Evolutionary conservation across 176 grass and related monocot species (phyloP).

Genomic region (Miscanthus lutarioriparius): DNA sequence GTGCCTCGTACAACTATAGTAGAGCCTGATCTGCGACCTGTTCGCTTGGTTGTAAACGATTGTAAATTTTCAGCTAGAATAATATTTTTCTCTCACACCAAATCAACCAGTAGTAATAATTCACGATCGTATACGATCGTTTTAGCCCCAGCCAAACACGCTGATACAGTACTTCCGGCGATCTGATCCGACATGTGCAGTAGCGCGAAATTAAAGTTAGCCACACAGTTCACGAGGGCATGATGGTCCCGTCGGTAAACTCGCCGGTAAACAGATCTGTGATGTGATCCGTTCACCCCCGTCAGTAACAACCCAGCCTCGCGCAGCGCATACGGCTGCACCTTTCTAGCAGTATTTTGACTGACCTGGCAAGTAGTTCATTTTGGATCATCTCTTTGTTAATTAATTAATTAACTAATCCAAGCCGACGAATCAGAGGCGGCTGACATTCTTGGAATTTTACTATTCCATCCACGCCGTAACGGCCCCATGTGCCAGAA

Average conservation of each 20-base stretch:
- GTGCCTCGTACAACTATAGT: no score
- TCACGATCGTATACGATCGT: no score
- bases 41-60: no score
- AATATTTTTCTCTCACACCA: no score
- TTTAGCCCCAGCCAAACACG: no score
- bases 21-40: no score
- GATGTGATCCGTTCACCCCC: not conserved
- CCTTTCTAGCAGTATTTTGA: not conserved
- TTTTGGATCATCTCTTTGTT: not conserved
- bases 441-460: slow-evolving; percentile 47
- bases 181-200: not conserved
- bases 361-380: not conserved
- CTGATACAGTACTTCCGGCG: not conserved
- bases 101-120: no score
- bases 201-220: not conserved
- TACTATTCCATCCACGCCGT: not conserved
- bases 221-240: slow-evolving; percentile 19
- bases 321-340: not conserved
- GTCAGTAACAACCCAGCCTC: no score
- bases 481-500: slow-evolving; percentile 7
- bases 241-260: slow-evolving; percentile 23
- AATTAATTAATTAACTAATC: not conserved
- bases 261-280: slow-evolving; percentile 29
- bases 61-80: no score
- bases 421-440: slow-evolving; percentile 3